A percentile compares a stretch with the other conserved stretches of the same genome.
Conservation (phyloP, 805 yeast species). For the Dipodascopsis tothii region DNA sequence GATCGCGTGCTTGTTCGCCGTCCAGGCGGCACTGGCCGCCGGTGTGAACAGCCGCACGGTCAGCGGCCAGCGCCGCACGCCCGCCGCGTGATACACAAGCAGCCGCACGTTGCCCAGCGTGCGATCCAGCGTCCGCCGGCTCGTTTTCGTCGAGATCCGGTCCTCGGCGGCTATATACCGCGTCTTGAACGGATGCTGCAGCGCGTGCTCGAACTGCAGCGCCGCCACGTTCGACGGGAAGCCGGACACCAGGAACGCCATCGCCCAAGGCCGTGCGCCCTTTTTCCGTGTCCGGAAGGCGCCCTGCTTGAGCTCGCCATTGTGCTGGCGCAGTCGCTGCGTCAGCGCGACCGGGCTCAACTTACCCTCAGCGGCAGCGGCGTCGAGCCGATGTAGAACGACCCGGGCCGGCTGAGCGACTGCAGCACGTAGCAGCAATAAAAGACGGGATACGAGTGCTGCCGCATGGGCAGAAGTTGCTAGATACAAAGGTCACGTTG, state of each 20-base stretch:
- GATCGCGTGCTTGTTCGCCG: conserved; percentile 24
- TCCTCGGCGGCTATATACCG: conserved; percentile 44
- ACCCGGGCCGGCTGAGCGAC: conserved; percentile 48
- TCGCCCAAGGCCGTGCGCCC: conserved; percentile 67
- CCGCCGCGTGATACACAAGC: conserved; percentile 21
- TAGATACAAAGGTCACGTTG: too few species aligned
- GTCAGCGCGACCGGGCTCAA: background rate
- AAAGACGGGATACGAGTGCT: conserved; percentile 42
- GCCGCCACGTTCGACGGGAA: conserved; percentile 66
- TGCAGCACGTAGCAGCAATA: conserved; percentile 68
- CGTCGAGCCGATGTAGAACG: conserved; percentile 75
- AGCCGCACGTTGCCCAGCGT: conserved; percentile 28
- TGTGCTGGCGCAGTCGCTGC: conserved; percentile 65
- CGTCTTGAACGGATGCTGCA: conserved; percentile 66
- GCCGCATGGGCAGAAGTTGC: too few species aligned
- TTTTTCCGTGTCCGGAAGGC: conserved; percentile 56
- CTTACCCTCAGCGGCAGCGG: conserved; percentile 56
- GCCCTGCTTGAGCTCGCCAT: conserved; percentile 64
- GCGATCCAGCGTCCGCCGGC: conserved; percentile 21
- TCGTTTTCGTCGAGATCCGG: conserved; percentile 33
- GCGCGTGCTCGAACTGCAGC: conserved; percentile 75
- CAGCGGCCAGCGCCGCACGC: conserved; percentile 26
- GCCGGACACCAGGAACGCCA: conserved; percentile 56
- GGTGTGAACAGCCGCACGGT: conserved; percentile 27
- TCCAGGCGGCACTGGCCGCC: conserved; percentile 26